Evolutionary conservation across 345 rosid genomes (phyloP), one percentile per base, ranked within the genome.

Genomic region (Citrus australasica): DNA sequence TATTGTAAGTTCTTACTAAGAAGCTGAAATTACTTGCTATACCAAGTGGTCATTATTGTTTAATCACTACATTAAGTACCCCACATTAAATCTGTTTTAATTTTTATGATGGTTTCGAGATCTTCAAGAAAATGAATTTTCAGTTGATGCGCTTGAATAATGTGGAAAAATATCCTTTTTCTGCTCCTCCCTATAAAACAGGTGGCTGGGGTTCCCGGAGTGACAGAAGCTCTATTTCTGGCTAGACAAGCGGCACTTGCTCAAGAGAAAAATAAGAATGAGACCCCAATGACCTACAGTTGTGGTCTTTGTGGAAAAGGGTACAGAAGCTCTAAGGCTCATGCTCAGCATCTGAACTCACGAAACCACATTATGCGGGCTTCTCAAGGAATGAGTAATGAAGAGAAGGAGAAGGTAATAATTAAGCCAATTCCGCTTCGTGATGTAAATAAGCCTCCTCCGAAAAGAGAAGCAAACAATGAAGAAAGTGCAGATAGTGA

Each of bases 191-290:
- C 27, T 67, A 53, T 21, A 69, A 69, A 70, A 64, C 83, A 96
- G 98, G 90, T 96, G 5, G 98, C 98, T 80, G 98, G 97, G 67
- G 98, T 96, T 82, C 98, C 99, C 1, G 99, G 97, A 67, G 99
- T 96, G 85, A 94, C 95, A 2, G 93, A 92, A 83, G 92, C 90
- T 1, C 79, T 96, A 66, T 96, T 90, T 84, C 78, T 85, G 75
- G 97, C 97, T 7, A 90, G 92, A 82, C 97, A 96, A 82, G 81
- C 88, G 27, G 93, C 92, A 2, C 81, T 92, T 85, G 92, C 80
- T 73, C 84, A 77, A 56, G 99, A 96, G 82, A 91, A 89, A 40
- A 76, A 79, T 46, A 91, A 87, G 56, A 82, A 72, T 11, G 90
- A 85, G 61, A 82, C 90, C 28, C 95, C 94, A 0, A 85, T 90